Evolutionary conservation across 139 green algal species (phyloP), one percentile per base, ranked within the genome.

Genomic region (Klebsormidium nitens): DNA sequence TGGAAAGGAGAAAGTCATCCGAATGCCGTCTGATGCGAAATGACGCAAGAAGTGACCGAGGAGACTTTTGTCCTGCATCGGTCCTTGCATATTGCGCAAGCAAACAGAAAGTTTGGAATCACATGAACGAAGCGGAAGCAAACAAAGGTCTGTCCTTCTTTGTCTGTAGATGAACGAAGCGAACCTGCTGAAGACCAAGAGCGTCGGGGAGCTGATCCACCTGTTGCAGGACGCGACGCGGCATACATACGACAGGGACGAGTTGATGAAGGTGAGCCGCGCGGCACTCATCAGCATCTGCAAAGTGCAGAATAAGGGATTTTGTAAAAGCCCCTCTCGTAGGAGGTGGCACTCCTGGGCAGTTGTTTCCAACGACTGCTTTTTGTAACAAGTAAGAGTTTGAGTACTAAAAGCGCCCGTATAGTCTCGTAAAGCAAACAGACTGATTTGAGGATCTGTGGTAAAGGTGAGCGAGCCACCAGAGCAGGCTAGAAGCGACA

Each of bases 81-180:
- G 44, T 52, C 44, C 44, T 14, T 28, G 44, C 17, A 52, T 17
- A 52, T 46, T 37, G 44, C 67, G n/a, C n/a, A n/a, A n/a, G n/a
- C n/a, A n/a, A n/a, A n/a, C n/a, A n/a, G n/a, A n/a, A n/a, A n/a
- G n/a, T n/a, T n/a, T n/a, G n/a, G n/a, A n/a, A n/a, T n/a, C n/a
- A n/a, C n/a, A n/a, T n/a, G n/a, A n/a, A n/a, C n/a, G n/a, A n/a
- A n/a, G n/a, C n/a, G n/a, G n/a, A n/a, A n/a, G n/a, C n/a, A n/a
- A n/a, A n/a, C n/a, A n/a, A n/a, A n/a, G n/a, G n/a, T n/a, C n/a
- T n/a, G n/a, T n/a, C n/a, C n/a, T n/a, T n/a, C n/a, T n/a, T n/a
- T n/a, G n/a, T n/a, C n/a, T n/a, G n/a, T n/a, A 75, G 67, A 75
- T 77, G 52, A 77, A 74, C 4, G 70, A 75, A 62, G 61, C 59